Evolutionary conservation across 495 filamentous ascomycete genomes (phyloP).

Genomic region (Lindgomyces ingoldianus): DNA sequence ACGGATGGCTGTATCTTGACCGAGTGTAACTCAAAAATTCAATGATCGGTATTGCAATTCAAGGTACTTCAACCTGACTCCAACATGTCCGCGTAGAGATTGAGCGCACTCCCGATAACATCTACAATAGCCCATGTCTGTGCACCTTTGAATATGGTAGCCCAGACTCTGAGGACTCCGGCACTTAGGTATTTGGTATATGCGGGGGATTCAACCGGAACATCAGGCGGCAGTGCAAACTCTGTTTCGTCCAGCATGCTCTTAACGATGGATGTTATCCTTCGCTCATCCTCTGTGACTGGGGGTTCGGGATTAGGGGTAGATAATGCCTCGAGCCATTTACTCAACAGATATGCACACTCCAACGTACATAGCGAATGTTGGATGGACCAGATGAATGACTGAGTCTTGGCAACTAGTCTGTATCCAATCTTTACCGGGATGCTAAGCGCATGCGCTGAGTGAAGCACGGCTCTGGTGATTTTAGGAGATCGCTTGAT

Average conservation of each 20-base stretch:
- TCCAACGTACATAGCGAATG: slow-evolving; percentile 69
- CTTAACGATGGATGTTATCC: slow-evolving; percentile 65
- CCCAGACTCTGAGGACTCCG: slow-evolving; percentile 66
- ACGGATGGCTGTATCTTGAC: neutral
- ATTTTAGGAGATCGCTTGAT: slow-evolving; percentile 60
- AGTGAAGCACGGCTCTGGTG: slow-evolving; percentile 63
- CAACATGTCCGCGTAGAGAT: slow-evolving; percentile 65
- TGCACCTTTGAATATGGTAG: slow-evolving; percentile 65
- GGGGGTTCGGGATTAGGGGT: slow-evolving; percentile 42
- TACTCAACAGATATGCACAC: slow-evolving; percentile 65
- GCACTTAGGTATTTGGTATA: slow-evolving; percentile 63
- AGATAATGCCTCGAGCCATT: slow-evolving; percentile 54
- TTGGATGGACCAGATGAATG: slow-evolving; percentile 70
- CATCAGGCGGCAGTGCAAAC: slow-evolving; percentile 62
- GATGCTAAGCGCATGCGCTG: slow-evolving; percentile 67
- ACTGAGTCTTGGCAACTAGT: slow-evolving; percentile 69
- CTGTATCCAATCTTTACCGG: slow-evolving; percentile 68
- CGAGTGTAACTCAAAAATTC: too few species aligned
- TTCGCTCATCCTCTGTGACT: slow-evolving; percentile 60
- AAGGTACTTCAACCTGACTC: slow-evolving; percentile 46
- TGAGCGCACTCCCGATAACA: slow-evolving; percentile 62
- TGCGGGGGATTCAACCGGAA: slow-evolving; percentile 47
- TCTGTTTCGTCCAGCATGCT: slow-evolving; percentile 74
- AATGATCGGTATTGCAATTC: too few species aligned
- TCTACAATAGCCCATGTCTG: slow-evolving; percentile 69